Evolutionary conservation across 176 grass and related monocot genomes (phyloP), one percentile per base, ranked within the genome.

Genomic region (Cocos nucifera): DNA sequence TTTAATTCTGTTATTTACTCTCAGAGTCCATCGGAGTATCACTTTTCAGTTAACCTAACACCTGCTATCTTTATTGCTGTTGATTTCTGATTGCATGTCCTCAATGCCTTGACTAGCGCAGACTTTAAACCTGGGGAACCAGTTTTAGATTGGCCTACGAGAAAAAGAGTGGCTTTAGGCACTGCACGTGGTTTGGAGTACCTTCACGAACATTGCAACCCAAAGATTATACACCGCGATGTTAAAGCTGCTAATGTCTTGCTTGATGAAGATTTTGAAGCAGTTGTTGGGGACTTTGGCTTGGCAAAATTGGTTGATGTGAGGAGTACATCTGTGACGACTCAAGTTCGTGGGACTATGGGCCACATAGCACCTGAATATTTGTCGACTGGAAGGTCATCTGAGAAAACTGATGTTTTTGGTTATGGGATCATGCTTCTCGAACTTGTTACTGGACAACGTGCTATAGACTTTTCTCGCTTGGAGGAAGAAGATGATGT

Each of bases 321-420:
- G 53, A 83, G 78, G 54, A 91, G 91, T 76, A 91, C 92, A 48
- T 97, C 87, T 16, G 92, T 97, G 58, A 97, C 92, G 29, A 96
- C 91, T 22, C 92, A 97, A 82, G 84, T 97, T 26, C 81, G 92
- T 50, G 92, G 92, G 63, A 91, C 92, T 50, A 97, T 91, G 92
- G 92, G 92, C 67, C 92, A 97, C 73, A 97, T 97, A 50, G 92
- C 92, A 53, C 91, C 91, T 54, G 91, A 95, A 17, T 97, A 97
- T 79, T 58, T 97, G 24, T 97, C 92, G 4, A 97, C 92, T 4
- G 92, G 92, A 25, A 97, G 88, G 62, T 97, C 92, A 17, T 91
- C 87, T 9, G 92, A 91, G 76, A 90, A 79, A 61, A 97, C 87
- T 0, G 92, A 97, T 83, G 87, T 97, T 65, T 97, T 97, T 20